Evolutionary conservation across 495 filamentous ascomycete species (phyloP).

Genomic region (Hypoxylon rickii): DNA sequence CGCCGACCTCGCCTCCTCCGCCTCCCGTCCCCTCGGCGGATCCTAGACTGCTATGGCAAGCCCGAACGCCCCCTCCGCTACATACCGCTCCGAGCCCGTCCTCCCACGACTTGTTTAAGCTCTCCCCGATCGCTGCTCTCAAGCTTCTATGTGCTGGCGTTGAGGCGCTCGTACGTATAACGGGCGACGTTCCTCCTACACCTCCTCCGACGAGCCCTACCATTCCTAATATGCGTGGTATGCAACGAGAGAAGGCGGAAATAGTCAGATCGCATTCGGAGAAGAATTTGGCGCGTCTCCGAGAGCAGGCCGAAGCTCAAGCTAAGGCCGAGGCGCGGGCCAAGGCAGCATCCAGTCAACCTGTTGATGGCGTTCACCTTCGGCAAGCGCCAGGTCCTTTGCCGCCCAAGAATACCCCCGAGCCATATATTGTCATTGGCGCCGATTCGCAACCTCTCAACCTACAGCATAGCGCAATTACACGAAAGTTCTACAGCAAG

Average conservation of each 20-base stretch:
- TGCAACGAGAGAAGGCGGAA: slow-evolving; percentile 62
- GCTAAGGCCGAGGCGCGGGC: slow-evolving; percentile 18
- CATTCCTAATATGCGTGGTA: slow-evolving; percentile 63
- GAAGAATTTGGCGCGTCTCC: slow-evolving; percentile 47
- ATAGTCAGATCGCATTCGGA: slow-evolving; percentile 58
- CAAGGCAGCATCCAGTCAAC: slow-evolving; percentile 25
- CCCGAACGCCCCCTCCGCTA: slow-evolving; percentile 41
- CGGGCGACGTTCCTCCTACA: slow-evolving; percentile 75
- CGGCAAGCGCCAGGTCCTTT: slow-evolving; percentile 35
- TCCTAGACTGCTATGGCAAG: slow-evolving; percentile 43
- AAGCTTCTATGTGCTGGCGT: slow-evolving; percentile 74
- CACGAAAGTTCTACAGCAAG: slow-evolving; percentile 90
- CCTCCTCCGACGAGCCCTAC: slow-evolving; percentile 64
- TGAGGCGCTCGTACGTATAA: slow-evolving; percentile 70
- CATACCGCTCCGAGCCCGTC: slow-evolving; percentile 33
- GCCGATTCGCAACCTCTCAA: slow-evolving; percentile 65
- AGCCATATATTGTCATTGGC: slow-evolving; percentile 60
- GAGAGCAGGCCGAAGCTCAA: slow-evolving; percentile 38
- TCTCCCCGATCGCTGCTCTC: slow-evolving; percentile 76
- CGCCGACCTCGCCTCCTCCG: slow-evolving; percentile 48
- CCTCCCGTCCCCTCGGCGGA: slow-evolving; percentile 56
- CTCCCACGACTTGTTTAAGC: slow-evolving; percentile 67
- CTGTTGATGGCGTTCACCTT: slow-evolving; percentile 53
- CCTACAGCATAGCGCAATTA: slow-evolving; percentile 77
- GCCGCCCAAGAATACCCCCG: slow-evolving; percentile 28